These are phyloP conservation scores for Arthrobotrys musiformis DNA, from an alignment of 2,329 filamentous ascomycete genomes.

Conservation along the genomic window DNA sequence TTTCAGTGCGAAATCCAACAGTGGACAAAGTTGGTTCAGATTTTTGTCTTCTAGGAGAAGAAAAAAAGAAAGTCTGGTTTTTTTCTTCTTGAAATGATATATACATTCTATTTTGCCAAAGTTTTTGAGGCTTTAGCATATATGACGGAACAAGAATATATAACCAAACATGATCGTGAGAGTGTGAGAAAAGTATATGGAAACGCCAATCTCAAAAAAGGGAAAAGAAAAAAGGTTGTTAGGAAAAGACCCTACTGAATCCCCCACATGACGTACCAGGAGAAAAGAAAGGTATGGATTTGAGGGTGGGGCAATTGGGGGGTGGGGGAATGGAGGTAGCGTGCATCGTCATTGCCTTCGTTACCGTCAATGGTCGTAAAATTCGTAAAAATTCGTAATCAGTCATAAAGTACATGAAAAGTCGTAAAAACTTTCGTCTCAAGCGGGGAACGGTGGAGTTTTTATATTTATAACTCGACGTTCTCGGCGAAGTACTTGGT, in stretches of 20 bases:
- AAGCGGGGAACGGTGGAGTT: not conserved
- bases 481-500: conserved; percentile 20
- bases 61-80: not conserved
- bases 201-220: not conserved
- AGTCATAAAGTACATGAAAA: not conserved
- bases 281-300: not conserved
- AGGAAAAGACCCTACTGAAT: not conserved
- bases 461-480: conserved; percentile 18
- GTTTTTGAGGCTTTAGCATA: not conserved
- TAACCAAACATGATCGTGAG: conserved; percentile 1
- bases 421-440: not conserved
- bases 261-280: not conserved
- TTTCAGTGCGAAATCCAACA: not conserved
- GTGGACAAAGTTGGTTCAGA: not conserved
- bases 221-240: conserved; percentile 2
- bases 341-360: not conserved
- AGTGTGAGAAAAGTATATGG: not conserved
- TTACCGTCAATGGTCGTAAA: not conserved
- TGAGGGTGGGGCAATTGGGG: not conserved
- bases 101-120: conserved; percentile 1
- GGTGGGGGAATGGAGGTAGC: not conserved
- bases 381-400: not conserved
- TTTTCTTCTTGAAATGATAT: conserved; percentile 8
- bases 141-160: not conserved
- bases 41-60: not conserved